phyloP scores from a whole-genome alignment of 805 yeast species.

The Zygotorulaspora chibaensis region DNA sequence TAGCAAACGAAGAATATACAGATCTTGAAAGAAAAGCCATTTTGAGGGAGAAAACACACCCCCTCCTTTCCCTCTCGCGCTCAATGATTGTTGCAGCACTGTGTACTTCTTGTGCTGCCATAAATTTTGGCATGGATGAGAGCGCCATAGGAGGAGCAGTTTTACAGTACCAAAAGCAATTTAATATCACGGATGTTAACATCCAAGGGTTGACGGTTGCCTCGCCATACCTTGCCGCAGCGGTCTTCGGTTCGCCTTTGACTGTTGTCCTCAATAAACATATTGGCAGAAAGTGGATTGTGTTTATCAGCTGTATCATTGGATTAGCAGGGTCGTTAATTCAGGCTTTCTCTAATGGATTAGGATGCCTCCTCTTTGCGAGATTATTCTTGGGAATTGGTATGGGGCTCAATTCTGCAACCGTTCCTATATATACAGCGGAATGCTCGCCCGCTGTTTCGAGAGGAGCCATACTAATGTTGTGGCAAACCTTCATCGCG shows the following conservation, averaged over 20 bases:
- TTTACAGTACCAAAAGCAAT: conserved; percentile 45
- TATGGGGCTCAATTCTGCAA: conserved; percentile 69
- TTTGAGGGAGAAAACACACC: conserved; percentile 45
- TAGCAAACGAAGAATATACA: conserved; percentile 37
- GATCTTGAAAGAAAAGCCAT: conserved; percentile 32
- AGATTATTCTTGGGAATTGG: conserved; percentile 61
- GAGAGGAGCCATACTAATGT: conserved; percentile 63
- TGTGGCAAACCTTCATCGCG: conserved; percentile 68
- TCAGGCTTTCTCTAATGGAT: conserved; percentile 57
- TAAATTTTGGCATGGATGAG: conserved; percentile 72
- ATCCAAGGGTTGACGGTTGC: conserved; percentile 59
- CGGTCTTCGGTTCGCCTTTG: conserved; percentile 53
- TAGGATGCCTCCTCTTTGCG: conserved; percentile 63
- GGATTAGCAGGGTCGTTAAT: conserved; percentile 59
- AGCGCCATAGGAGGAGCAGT: conserved; percentile 67
- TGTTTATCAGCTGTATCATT: conserved; percentile 53
- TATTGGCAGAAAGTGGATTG: conserved; percentile 57
- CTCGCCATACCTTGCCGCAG: conserved; percentile 61
- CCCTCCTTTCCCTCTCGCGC: conserved; percentile 45
- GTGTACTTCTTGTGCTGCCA: conserved; percentile 51
- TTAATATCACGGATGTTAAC: conserved; percentile 41
- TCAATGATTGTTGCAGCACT: conserved; percentile 57
- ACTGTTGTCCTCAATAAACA: conserved; percentile 48
- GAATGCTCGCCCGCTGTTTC: conserved; percentile 63
- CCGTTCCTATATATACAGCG: conserved; percentile 77